A percentile compares a stretch with the other conserved stretches of the same genome.
Conservation (phyloP, 805 yeast genomes). For the Lipomyces kockii region DNA sequence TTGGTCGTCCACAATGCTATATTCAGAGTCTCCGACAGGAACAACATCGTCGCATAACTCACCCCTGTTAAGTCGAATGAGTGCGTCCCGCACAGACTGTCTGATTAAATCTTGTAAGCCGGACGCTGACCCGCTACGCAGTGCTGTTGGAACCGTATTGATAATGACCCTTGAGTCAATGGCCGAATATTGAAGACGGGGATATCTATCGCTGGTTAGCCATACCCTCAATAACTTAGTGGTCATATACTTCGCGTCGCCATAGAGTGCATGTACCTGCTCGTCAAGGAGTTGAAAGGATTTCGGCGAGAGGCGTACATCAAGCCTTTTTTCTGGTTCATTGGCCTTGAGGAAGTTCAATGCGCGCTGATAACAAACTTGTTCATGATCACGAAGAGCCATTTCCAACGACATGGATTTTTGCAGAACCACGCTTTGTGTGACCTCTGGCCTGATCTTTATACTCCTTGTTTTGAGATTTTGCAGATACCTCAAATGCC, state of each 20-base stretch:
- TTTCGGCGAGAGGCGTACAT: too few species aligned
- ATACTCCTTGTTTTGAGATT: background rate
- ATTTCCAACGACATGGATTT: background rate
- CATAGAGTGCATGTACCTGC: too few species aligned
- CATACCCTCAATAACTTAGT: too few species aligned
- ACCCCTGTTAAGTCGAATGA: background rate
- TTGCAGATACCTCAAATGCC: background rate
- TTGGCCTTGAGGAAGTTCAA: too few species aligned
- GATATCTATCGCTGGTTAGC: too few species aligned
- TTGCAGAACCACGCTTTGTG: background rate
- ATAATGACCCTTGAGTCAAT: too few species aligned
- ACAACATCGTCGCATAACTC: background rate
- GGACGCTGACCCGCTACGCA: background rate
- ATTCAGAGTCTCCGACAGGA: background rate
- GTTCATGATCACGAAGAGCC: background rate
- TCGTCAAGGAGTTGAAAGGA: too few species aligned
- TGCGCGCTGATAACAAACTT: background rate
- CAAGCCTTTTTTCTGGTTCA: too few species aligned
- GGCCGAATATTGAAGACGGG: too few species aligned
- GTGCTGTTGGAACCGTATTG: background rate
- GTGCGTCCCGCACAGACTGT: background rate
- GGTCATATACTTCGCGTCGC: too few species aligned
- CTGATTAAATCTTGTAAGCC: background rate
- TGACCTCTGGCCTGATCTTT: background rate
- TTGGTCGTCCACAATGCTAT: too few species aligned